These are phyloP conservation scores for Pleodorina starrii DNA, from an alignment of 139 green algal species.

Conservation along the genomic window DNA sequence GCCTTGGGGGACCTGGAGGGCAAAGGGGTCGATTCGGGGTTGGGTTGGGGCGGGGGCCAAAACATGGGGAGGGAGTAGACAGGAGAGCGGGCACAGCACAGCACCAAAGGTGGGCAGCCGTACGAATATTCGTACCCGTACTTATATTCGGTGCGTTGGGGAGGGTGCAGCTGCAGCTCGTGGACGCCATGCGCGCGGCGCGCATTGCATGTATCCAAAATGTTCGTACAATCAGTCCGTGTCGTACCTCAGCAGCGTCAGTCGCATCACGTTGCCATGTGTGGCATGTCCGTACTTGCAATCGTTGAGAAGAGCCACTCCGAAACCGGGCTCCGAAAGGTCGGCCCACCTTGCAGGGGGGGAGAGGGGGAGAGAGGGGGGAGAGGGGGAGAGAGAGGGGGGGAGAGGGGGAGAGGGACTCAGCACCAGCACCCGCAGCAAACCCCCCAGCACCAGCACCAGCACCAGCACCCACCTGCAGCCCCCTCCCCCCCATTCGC, in stretches of 20 bases:
- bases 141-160: too few species aligned
- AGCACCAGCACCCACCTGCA: neutral
- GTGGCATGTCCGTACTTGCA: slow-evolving; percentile 65
- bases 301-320: slow-evolving; percentile 64
- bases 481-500: too few species aligned
- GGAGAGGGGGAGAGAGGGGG: neutral
- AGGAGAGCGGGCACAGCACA: too few species aligned
- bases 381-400: neutral
- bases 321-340: slow-evolving; percentile 57
- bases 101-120: too few species aligned
- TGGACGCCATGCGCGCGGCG: too few species aligned
- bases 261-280: slow-evolving; percentile 53
- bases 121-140: too few species aligned
- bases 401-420: neutral
- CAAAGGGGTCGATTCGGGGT: neutral
- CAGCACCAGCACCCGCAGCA: too few species aligned
- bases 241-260: slow-evolving; percentile 52
- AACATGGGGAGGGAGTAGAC: too few species aligned
- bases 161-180: too few species aligned
- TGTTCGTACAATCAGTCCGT: too few species aligned
- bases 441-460: neutral
- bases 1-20: slow-evolving; percentile 50
- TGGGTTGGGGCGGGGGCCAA: slow-evolving; percentile 4
- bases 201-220: too few species aligned
- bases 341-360: slow-evolving; percentile 52